Base-by-base conservation (phyloP, 2,329 filamentous ascomycete genomes). In the Blastomyces emzantsi region DNA sequence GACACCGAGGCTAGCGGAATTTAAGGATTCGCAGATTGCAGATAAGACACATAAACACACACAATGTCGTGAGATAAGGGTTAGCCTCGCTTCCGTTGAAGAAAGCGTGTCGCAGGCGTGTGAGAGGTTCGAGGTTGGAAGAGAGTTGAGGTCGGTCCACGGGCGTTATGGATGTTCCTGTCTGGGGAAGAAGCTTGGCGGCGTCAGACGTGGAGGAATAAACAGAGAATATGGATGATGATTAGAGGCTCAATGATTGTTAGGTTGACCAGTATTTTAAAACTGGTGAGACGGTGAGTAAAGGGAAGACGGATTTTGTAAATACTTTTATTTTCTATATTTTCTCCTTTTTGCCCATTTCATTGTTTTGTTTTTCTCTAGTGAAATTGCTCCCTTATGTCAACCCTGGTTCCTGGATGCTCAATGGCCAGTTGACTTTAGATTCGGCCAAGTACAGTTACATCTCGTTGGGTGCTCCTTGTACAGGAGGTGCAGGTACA, bases 81-180 rank as follows among this genome's bases (percentile, higher is more conserved):
- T 19, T 49, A 47, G 41, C 25, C 15, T 45, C 41, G 57, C 41
- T 30, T 25, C 57, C 30, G 57, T 60, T 60, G 57, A 60, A 60
- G 25, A 25, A 33, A 47, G 22, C 15, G n/a, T 3, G 47, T 25
- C n/a, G n/a, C 22, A 11, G 57, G 41, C 22, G 36, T 43, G 55
- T 41, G n/a, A 36, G 5, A 13, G 56, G n/a, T 59, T 25, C 25
- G 33, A 19, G 19, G n/a, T 49, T 60, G 57, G 13, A n/a, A n/a
- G 33, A 43, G 3, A n/a, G 30, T 33, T 19, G 52, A 56, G 17
- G 30, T n/a, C 8, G 30, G 9, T 11, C n/a, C n/a, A n/a, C n/a
- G n/a, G n/a, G n/a, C n/a, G 33, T 30, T 59, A 11, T 22, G 39
- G 39, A 41, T 11, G 56, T 22, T 22, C n/a, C 28, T 54, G 25